These are phyloP conservation scores for Podaxis carcinomalis DNA, from an alignment of 768 basidiomycete species.

Conservation along the genomic window DNA sequence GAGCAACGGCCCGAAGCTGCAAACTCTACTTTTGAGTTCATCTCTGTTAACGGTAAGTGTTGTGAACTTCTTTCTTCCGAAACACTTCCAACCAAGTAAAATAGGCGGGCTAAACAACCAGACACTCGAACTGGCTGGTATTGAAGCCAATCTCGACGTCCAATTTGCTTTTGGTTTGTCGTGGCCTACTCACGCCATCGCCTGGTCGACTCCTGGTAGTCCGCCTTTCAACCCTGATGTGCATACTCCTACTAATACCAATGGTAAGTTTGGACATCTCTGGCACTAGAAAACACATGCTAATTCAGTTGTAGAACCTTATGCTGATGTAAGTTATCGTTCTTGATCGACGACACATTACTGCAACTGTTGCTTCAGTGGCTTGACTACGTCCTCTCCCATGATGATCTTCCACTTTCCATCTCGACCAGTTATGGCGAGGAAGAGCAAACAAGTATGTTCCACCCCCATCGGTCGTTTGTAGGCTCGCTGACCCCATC, in stretches of 20 bases:
- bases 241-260: constrained; percentile 32
- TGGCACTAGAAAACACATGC: not conserved
- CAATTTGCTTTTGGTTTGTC: constrained; percentile 66
- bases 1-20: constrained; percentile 44
- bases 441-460: constrained; percentile 61
- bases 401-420: constrained; percentile 45
- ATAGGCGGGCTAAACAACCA: constrained; percentile 63
- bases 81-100: not conserved
- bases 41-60: constrained; percentile 51
- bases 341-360: not conserved
- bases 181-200: constrained; percentile 53
- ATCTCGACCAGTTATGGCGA: constrained; percentile 76
- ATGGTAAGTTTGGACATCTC: constrained; percentile 22
- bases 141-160: constrained; percentile 64
- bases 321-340: constrained; percentile 14
- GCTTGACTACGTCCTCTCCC: constrained; percentile 53
- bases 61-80: not conserved
- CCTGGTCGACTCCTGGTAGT: constrained; percentile 58
- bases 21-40: constrained; percentile 45
- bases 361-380: constrained; percentile 27
- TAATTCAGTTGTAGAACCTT: constrained; percentile 13
- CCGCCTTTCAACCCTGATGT: constrained; percentile 55
- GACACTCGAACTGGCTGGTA: constrained; percentile 44
- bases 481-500: not conserved
- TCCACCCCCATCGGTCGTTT: not conserved